Evolutionary conservation across 208 protist species (phyloP).

Genomic region (Leishmania aethiopica): DNA sequence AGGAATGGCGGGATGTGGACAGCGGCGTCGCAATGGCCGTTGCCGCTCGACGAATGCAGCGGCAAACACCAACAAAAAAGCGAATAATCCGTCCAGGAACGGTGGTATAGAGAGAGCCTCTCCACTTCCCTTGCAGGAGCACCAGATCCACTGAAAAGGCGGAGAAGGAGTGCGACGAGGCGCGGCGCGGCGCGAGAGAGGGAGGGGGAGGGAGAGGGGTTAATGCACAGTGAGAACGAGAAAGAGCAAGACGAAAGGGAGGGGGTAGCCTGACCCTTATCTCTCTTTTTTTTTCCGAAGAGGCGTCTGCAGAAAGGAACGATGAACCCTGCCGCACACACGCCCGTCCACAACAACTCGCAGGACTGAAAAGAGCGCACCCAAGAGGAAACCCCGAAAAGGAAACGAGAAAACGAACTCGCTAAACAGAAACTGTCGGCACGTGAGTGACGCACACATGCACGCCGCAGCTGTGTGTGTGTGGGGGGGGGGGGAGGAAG

Average conservation of each 20-base stretch:
- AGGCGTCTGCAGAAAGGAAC: not conserved
- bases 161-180: not conserved
- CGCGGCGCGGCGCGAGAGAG: no score
- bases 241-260: not conserved
- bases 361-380: not conserved
- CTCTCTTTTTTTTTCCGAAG: not conserved
- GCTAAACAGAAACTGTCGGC: not conserved
- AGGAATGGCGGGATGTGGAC: not conserved
- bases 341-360: not conserved
- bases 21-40: not conserved
- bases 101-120: not conserved
- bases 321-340: not conserved
- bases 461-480: not conserved
- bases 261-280: not conserved
- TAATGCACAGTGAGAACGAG: not conserved
- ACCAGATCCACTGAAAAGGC: not conserved
- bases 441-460: not conserved
- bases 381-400: not conserved
- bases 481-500: not conserved
- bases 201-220: not conserved
- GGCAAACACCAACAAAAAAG: not conserved
- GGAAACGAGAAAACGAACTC: not conserved
- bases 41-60: not conserved
- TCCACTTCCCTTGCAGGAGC: not conserved
- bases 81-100: not conserved